Base-by-base conservation (phyloP, 1,284 basidiomycete species). In the Trichosporon sp. region DNA sequence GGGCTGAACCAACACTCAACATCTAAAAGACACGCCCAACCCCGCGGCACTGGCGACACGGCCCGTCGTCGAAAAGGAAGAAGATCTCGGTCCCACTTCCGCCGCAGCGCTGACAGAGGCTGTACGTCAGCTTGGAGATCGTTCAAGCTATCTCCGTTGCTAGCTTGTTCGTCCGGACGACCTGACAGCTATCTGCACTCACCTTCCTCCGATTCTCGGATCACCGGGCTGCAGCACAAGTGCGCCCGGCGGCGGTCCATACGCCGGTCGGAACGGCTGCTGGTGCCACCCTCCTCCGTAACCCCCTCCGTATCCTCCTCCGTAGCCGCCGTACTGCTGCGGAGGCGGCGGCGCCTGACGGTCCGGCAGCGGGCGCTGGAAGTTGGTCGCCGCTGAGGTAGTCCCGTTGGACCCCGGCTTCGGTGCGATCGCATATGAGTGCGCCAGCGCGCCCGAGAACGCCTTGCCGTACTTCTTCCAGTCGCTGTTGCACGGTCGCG, bases 381-480 rank as follows among this genome's bases (percentile, higher is more conserved):
- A 82, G 69, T 82, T 82, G 18, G 68, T 65, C 0, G 79, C 70
- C 1, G 76, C 67, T n/a, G 70, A 56, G 0, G 76, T 73, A 9
- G 75, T 73, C 2, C 73, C 67, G 65, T 80, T 80, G 0, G 69
- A 42, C 3, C 69, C 63, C 2, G 75, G 73, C 4, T 34, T 64
- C 3, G 72, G 64, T 3, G 75, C 69, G 0, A 71, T 69, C 1
- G 75, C 72, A 70, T 78, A 83, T 4, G 79, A 80, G 35, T 77
- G 74, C 70, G 77, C 75, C 3, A 83, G 71, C 1, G 79, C 78
- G 9, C 78, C 76, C 21, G 70, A 81, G 73, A 76, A 83, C 8
- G 74, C 72, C 73, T 79, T 80, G 32, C 78, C 79, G 66, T 81
- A 82, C 72, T 82, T 83, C 11, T 74, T 68, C 82, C 82, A 83